These are phyloP conservation scores for Boletus tomentosulus DNA, from an alignment of 768 basidiomycete species.

Conservation along the genomic window DNA sequence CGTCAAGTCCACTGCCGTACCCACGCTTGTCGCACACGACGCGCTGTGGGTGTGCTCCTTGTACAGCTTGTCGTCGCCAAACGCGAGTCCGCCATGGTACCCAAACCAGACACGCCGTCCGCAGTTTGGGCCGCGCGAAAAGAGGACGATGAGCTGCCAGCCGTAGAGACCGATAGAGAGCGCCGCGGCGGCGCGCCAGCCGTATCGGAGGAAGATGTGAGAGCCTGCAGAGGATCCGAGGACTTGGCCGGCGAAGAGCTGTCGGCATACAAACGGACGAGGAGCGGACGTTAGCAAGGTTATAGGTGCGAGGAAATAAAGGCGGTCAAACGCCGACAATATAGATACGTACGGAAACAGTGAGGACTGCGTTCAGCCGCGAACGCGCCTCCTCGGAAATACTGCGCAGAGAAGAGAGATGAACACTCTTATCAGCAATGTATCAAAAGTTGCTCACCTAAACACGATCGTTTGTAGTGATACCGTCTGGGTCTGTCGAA, in stretches of 20 bases:
- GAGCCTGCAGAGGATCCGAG: slow-evolving; percentile 42
- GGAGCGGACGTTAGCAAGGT: not conserved
- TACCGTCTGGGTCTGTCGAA: slow-evolving; percentile 39
- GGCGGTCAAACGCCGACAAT: not conserved
- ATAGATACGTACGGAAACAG: slow-evolving; percentile 21
- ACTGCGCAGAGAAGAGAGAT: slow-evolving; percentile 4
- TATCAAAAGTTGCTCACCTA: slow-evolving; percentile 10
- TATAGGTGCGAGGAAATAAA: not conserved
- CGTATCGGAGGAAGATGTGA: slow-evolving; percentile 38
- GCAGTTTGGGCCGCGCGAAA: slow-evolving; percentile 37
- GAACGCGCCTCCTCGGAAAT: slow-evolving; percentile 28
- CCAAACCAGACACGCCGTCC: slow-evolving; percentile 50
- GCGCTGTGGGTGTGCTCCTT: not conserved
- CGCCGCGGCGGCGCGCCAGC: slow-evolving; percentile 34
- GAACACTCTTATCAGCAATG: not conserved
- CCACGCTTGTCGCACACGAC: not conserved
- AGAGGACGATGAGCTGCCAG: slow-evolving; percentile 32
- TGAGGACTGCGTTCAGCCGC: slow-evolving; percentile 28
- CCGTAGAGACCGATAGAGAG: slow-evolving; percentile 34
- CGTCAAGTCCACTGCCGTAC: not conserved
- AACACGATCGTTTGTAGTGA: slow-evolving; percentile 27
- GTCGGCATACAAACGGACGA: not conserved
- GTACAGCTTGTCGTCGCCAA: not conserved
- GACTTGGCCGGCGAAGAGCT: slow-evolving; percentile 38
- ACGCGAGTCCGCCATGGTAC: slow-evolving; percentile 31